Base-by-base conservation (phyloP, 306 rosid genomes). In the Fagus crenata region DNA sequence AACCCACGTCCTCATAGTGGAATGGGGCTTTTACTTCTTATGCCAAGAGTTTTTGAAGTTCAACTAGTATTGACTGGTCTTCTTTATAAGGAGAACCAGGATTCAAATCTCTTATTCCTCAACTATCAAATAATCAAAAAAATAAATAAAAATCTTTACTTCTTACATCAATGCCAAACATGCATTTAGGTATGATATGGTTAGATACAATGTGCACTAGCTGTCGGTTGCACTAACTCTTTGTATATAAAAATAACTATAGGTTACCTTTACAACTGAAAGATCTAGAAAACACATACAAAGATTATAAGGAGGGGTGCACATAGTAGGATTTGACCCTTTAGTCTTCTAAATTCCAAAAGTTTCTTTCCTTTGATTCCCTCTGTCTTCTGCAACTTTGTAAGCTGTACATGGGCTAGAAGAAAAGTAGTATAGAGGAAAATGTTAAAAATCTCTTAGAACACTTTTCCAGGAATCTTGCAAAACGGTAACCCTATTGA, bases 301-400 rank as follows among this genome's bases (percentile, higher is more conserved):
- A 55, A 18, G 33, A 5, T 32, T 7, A 7, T n/a, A n/a, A 18
- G 32, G 7, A 33, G 68, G 41, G 14, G 6, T 15, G 84, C 87
- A 84, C 84, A 59, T 84, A 84, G 85, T 37, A 67, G 73, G 54
- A 22, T 33, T 77, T 64, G 67, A 71, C 83, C 51, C 58, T 67
- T 49, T 72, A 61, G 18, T 60, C 55, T 75, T 37, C 78, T 63
- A 67, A 22, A 22, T 22, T 9, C 51, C 51, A 61, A 72, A 42
- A 36, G 17, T 49, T 35, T 61, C 42, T 61, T 9, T 42, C 35
- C 39, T 51, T 22, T 54, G 78, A 77, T 82, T 82, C 79, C 76
- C 70, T 43, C 73, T 68, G 76, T 78, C 77, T 49, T 49, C 56
- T 61, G 70, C 60, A 36, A 65, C 53, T 69, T 73, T 49, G 4